phyloP scores from a whole-genome alignment of 2,329 filamentous ascomycete species.

The Sporothrix luriei region DNA sequence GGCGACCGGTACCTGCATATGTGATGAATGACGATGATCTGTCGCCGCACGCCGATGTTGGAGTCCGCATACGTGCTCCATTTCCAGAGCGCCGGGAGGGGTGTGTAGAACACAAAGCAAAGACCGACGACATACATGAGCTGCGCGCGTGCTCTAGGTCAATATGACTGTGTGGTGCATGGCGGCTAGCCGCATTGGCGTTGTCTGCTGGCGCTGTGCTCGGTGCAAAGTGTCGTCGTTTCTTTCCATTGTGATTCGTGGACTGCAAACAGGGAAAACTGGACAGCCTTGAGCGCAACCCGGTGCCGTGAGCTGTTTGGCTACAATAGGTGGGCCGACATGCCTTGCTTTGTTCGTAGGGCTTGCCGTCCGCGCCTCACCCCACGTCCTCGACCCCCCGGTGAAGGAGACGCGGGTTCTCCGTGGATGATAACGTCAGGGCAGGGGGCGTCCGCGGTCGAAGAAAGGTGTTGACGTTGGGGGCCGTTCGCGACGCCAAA shows the following conservation, averaged over 20 bases:
- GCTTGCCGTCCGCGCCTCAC: not conserved
- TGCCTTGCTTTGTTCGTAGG: not conserved
- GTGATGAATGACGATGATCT: not conserved
- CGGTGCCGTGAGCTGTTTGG: not conserved
- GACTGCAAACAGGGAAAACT: not conserved
- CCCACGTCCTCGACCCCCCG: not conserved
- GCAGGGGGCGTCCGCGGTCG: too few relatives aligned
- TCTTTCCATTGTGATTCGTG: constrained; percentile 12
- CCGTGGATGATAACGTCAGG: not conserved
- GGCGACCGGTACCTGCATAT: constrained; percentile 23
- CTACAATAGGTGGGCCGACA: not conserved
- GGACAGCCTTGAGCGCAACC: not conserved
- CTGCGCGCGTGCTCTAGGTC: too few relatives aligned
- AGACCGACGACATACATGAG: not conserved
- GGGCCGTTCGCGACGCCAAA: not conserved
- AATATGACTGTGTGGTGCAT: not conserved
- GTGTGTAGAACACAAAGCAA: not conserved
- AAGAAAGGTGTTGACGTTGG: not conserved
- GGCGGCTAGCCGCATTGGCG: constrained; percentile 25
- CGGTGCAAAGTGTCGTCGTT: not conserved
- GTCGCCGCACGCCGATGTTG: not conserved
- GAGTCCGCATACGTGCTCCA: not conserved
- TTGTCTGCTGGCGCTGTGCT: not conserved
- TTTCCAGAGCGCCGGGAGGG: constrained; percentile 19
- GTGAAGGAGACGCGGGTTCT: too few relatives aligned